Evolutionary conservation across 768 basidiomycete genomes (phyloP), one percentile per base, ranked within the genome.

Genomic region (Hortiboletus campestris): DNA sequence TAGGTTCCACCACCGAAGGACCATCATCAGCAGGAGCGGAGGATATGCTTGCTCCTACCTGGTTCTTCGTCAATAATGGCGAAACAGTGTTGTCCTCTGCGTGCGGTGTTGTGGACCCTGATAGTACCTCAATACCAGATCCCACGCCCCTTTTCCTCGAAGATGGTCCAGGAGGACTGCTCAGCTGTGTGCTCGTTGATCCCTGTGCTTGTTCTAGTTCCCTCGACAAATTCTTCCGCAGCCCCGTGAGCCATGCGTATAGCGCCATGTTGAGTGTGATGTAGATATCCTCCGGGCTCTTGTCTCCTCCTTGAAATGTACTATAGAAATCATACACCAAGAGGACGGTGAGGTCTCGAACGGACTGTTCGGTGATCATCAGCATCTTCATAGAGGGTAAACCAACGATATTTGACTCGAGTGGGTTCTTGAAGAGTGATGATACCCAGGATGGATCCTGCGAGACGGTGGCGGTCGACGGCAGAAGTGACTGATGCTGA

Each of bases 221-320:
- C 51, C 86, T 75, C 14, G 84, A 77, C 61, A 91, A 73, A 56
- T 84, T 89, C 70, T 89, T 91, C 54, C 88, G 83, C 39, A 91
- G 77, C 22, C 86, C 70, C 2, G 88, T 89, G 43, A 93, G 80
- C 89, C 89, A 91, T 10, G 88, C 82, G 64, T 92, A 92, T 2
- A 92, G 75, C 0, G 86, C 80, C 64, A 91, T 84, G 73, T 94
- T 93, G 60, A 94, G 76, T 4, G 89, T 87, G 70, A 94, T 90
- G 69, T 87, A 92, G 51, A 94, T 91, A 60, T 90, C 88, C 61
- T 91, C 86, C 31, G 79, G 76, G 47, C 83, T 80, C 60, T 77
- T 74, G 70, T 75, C 74, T 25, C 78, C 80, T 55, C 77, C 74
- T 28, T 81, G 80, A 67, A 91, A 91, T 53, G 79, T 74, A 65